These are phyloP conservation scores for Glycyrrhiza uralensis DNA, from an alignment of 306 rosid genomes.

Conservation along the genomic window DNA sequence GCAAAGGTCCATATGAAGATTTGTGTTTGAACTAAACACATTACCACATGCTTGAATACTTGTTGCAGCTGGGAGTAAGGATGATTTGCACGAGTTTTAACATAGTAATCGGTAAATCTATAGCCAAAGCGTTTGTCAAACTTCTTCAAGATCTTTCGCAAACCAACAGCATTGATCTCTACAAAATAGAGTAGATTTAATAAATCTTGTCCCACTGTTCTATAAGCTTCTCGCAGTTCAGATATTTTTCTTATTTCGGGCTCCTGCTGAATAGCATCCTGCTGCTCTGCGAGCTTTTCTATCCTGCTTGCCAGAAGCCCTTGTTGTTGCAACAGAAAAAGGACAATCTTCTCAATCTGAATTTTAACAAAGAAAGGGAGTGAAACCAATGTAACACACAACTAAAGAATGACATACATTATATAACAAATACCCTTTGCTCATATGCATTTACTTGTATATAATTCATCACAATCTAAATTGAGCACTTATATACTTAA, in stretches of 20 bases:
- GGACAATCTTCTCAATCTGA: constrained; percentile 94
- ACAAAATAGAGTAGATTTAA: constrained; percentile 82
- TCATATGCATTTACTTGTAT: not conserved
- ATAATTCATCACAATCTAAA: not conserved
- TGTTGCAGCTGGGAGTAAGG: constrained; percentile 98
- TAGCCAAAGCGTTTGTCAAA: constrained; percentile 95
- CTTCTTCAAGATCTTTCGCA: constrained; percentile 97
- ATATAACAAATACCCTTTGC: not conserved
- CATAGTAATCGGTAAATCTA: constrained; percentile 88
- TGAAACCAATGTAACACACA: not conserved
- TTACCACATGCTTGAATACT: constrained; percentile 99
- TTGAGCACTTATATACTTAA: not conserved
- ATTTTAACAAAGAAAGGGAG: constrained; percentile 17
- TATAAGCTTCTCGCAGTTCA: constrained; percentile 75
- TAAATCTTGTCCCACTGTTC: constrained; percentile 75
- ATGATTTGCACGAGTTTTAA: constrained; percentile 94
- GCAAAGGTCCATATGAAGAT: not conserved
- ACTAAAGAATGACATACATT: not conserved
- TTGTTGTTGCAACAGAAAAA: constrained; percentile 96
- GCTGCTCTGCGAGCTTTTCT: constrained; percentile 64
- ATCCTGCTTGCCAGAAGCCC: constrained; percentile 89
- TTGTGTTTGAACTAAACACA: constrained; percentile 32
- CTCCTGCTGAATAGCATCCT: constrained; percentile 58
- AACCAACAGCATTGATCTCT: constrained; percentile 91
- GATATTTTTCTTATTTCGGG: constrained; percentile 63